phyloP scores from a whole-genome alignment of 306 rosid species.

The Quercus berberidifolia region DNA sequence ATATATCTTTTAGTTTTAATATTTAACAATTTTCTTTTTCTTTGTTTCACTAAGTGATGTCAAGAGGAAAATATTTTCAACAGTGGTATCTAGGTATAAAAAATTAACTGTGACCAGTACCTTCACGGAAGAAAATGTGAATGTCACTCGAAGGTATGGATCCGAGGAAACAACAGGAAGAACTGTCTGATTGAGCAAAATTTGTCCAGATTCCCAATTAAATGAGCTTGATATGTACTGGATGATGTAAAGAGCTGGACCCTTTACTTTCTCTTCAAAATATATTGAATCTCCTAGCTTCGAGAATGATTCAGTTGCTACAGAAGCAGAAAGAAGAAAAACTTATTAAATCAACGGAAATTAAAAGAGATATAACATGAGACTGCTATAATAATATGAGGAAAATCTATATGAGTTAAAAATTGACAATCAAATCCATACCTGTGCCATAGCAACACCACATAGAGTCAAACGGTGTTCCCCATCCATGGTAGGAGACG shows the following conservation, averaged over 20 bases:
- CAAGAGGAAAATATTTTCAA: not conserved
- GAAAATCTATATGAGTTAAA: not conserved
- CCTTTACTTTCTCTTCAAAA: constrained; percentile 61
- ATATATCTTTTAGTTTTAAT: not conserved
- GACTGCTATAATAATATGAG: not conserved
- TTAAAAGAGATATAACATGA: not conserved
- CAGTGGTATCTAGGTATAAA: not conserved
- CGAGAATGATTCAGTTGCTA: constrained; percentile 83
- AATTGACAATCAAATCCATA: constrained; percentile 9
- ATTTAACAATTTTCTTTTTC: not conserved
- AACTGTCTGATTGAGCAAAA: constrained; percentile 51
- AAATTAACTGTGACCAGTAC: constrained; percentile 12
- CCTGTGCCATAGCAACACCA: constrained; percentile 99
- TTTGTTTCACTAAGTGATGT: not conserved
- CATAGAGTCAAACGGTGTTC: constrained; percentile 47
- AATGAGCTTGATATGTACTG: constrained; percentile 82
- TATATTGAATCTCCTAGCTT: constrained; percentile 91
- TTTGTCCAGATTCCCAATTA: constrained; percentile 62
- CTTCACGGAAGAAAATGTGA: constrained; percentile 44
- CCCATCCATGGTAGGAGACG: constrained; percentile 59
- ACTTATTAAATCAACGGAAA: not conserved
- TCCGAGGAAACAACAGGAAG: constrained; percentile 50
- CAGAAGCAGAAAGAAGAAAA: constrained; percentile 13
- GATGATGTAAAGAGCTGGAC: constrained; percentile 61
- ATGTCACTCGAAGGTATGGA: constrained; percentile 54